Evolutionary conservation across 1,284 basidiomycete genomes (phyloP).

Genomic region (Cryptococcus sp.): DNA sequence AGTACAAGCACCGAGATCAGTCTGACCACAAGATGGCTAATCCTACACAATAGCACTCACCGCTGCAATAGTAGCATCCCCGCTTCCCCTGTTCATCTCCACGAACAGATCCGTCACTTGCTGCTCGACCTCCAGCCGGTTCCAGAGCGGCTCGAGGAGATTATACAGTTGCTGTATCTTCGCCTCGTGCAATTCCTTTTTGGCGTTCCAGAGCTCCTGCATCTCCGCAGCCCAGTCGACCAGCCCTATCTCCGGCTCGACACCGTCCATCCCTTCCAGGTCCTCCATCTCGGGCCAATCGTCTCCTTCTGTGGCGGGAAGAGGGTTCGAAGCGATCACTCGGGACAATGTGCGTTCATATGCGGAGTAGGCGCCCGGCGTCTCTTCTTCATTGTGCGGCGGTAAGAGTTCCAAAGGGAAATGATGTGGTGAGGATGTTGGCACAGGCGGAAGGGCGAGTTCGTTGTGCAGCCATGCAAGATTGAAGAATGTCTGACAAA

Average conservation of each 20-base stretch:
- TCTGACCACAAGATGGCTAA: too few relatives aligned
- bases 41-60: conserved; percentile 26
- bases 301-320: conserved; percentile 21
- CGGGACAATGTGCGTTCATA: conserved; percentile 34
- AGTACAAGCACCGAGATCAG: neutral
- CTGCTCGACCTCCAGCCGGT: conserved; percentile 40
- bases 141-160: conserved; percentile 51
- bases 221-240: conserved; percentile 44
- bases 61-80: conserved; percentile 43
- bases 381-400: conserved; percentile 27
- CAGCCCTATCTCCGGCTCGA: conserved; percentile 48
- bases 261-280: conserved; percentile 40
- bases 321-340: conserved; percentile 29
- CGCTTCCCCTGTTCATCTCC: conserved; percentile 49
- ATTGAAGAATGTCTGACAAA: conserved; percentile 43
- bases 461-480: conserved; percentile 48
- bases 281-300: conserved; percentile 33
- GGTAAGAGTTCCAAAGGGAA: conserved; percentile 42
- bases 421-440: conserved; percentile 26
- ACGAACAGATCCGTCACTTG: conserved; percentile 49
- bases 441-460: conserved; percentile 42
- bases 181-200: conserved; percentile 39
- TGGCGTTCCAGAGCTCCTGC: conserved; percentile 43
- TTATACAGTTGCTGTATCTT: conserved; percentile 51
- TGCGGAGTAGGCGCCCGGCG: conserved; percentile 29